A percentile compares a stretch with the other conserved stretches of the same genome.
phyloP scores from a whole-genome alignment of 192 early-diverging fungal genomes.

The Fimicolochytrium jonesii region DNA sequence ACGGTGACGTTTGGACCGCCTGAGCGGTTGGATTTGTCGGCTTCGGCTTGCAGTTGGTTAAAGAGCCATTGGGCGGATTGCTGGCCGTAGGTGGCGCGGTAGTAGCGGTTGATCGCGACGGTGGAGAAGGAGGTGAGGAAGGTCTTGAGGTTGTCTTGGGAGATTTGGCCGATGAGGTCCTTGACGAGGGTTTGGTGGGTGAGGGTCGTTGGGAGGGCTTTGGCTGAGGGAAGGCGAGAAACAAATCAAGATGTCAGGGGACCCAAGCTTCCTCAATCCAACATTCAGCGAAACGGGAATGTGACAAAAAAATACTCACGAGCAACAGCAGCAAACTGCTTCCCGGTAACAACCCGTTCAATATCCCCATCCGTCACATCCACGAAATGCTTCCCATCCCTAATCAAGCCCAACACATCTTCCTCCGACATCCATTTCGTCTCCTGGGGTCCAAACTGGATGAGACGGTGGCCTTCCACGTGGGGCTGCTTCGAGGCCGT shows the following conservation, averaged over 20 bases:
- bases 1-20: slow-evolving; percentile 47
- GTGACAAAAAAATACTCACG: too few relatives aligned
- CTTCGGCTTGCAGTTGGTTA: slow-evolving; percentile 26
- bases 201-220: slow-evolving; percentile 48
- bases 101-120: slow-evolving; percentile 61
- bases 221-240: too few relatives aligned
- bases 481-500: too few relatives aligned
- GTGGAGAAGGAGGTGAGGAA: slow-evolving; percentile 76
- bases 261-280: too few relatives aligned
- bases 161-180: slow-evolving; percentile 57
- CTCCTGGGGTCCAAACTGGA: too few relatives aligned
- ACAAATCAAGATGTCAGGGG: too few relatives aligned
- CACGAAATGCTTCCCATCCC: slow-evolving; percentile 69
- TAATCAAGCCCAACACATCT: slow-evolving; percentile 67
- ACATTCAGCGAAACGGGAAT: too few relatives aligned
- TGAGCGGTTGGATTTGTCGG: slow-evolving; percentile 16
- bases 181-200: slow-evolving; percentile 57
- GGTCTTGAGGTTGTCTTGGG: slow-evolving; percentile 60
- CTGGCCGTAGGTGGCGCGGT: slow-evolving; percentile 51
- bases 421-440: too few relatives aligned
- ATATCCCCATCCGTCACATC: slow-evolving; percentile 79
- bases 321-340: too few relatives aligned
- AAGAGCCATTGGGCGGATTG: slow-evolving; percentile 38
- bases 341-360: too few relatives aligned
- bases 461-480: too few relatives aligned